Percentiles rank a stretch among this genome's conserved stretches.
Evolutionary conservation across 306 rosid species (phyloP).

Genomic region (Prunus campanulata): DNA sequence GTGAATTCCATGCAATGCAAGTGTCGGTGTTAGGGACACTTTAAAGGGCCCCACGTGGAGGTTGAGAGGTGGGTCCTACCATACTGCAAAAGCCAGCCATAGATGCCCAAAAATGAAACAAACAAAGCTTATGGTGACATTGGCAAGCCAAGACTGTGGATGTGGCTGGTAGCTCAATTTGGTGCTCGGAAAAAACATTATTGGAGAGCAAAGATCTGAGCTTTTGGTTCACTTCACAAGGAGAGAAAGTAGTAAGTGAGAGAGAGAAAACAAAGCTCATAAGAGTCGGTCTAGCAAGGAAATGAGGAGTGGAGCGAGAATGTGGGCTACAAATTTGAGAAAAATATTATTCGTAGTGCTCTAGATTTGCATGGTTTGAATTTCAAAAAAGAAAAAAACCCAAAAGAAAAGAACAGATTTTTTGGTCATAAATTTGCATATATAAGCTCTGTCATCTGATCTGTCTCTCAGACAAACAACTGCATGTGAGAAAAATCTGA

Average conservation of each 20-base stretch:
- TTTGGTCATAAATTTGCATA: slow-evolving; percentile 9
- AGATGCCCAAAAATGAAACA: slow-evolving; percentile 30
- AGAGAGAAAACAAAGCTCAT: slow-evolving; percentile 18
- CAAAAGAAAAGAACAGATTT: neutral
- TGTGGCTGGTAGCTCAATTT: slow-evolving; percentile 28
- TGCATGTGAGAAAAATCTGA: slow-evolving; percentile 47
- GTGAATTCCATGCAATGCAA: neutral
- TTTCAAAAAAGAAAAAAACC: slow-evolving; percentile 19
- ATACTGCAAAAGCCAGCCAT: slow-evolving; percentile 16
- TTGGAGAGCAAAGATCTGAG: slow-evolving; percentile 32
- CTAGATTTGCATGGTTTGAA: slow-evolving; percentile 59
- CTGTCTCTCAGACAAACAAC: slow-evolving; percentile 53
- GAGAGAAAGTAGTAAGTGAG: slow-evolving; percentile 23
- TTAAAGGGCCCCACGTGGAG: slow-evolving; percentile 11
- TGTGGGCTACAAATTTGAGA: slow-evolving; percentile 47
- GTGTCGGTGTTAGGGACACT: neutral
- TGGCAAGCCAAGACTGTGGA: slow-evolving; percentile 10
- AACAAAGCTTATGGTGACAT: slow-evolving; percentile 33
- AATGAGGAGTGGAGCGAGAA: slow-evolving; percentile 62
- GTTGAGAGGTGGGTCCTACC: slow-evolving; percentile 11
- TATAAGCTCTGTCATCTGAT: slow-evolving; percentile 13
- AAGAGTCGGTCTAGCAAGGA: slow-evolving; percentile 54
- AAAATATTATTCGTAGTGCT: slow-evolving; percentile 28
- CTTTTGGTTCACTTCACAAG: neutral
- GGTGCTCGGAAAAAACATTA: slow-evolving; percentile 23